Evolutionary conservation across 805 yeast genomes (phyloP), one percentile per base, ranked within the genome.

Genomic region (Wickerhamiella spandovensis): DNA sequence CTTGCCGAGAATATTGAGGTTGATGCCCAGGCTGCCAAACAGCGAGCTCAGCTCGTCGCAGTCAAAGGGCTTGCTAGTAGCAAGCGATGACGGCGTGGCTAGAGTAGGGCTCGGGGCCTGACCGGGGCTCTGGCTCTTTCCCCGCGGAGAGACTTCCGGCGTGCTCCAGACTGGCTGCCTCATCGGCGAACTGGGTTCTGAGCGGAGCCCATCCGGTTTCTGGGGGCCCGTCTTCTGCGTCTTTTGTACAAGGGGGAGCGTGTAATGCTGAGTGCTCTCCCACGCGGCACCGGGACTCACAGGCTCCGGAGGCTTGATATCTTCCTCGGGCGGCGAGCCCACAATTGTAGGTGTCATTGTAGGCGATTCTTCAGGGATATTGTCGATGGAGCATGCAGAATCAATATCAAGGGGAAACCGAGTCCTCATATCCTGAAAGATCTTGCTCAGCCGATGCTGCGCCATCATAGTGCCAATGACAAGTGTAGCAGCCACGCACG

Each of bases 381-480:
- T 54, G 32, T 39, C n/a, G 7, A 12, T 20, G n/a, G 15, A 12
- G 43, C 43, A 39, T 18, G 48, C 18, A 41, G 37, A 35, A n/a
- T 42, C 49, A 39, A 49, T 48, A 46, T 58, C 49, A 37, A 64
- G 43, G 21, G 81, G 79, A 21, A 72, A 56, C 47, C 66, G 63
- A 12, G 63, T 60, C 35, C 69, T 58, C 47, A 69, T 54, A 3
- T 61, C 65, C 2, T 63, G 62, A 51, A 66, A 79, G 43, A 72
- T 61, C 39, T 61, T 64, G 46, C 75, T 72, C 9, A 84, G 68
- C 6, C 73, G 70, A 42, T 71, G 61, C 54, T 88, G 88, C 1
- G 73, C 76, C 32, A 76, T 71, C 3, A 79, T 65, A 0, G 95
- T 85, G 1, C 66, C 54, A 2, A 76, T 53, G 30, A 84, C 62